Conservation (phyloP, 192 early-diverging fungal species). For the Phlyctochytrium bullatum region DNA sequence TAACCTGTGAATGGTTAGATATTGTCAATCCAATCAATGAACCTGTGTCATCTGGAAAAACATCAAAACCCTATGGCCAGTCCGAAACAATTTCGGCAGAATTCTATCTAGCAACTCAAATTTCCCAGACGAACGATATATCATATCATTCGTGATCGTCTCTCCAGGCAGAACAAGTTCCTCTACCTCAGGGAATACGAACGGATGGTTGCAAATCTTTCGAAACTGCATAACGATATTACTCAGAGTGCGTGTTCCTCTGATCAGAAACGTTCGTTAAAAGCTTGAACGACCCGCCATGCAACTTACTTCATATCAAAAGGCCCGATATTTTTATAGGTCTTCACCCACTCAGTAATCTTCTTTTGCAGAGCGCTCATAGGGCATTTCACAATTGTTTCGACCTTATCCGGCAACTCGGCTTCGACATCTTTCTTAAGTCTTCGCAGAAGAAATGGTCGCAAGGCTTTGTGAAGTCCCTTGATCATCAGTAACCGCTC, state of each 20-base stretch:
- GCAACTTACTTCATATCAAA: constrained; percentile 46
- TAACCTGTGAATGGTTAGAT: constrained; percentile 54
- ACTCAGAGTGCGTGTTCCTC: constrained; percentile 76
- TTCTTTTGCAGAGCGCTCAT: constrained; percentile 80
- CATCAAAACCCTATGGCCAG: constrained; percentile 75
- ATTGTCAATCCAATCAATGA: not conserved
- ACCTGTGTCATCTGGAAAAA: constrained; percentile 67
- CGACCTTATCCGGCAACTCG: constrained; percentile 96
- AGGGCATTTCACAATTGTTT: constrained; percentile 88
- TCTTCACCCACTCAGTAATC: constrained; percentile 73
- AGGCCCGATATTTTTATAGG: constrained; percentile 33
- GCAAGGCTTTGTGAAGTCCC: constrained; percentile 94
- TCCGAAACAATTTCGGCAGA: constrained; percentile 81
- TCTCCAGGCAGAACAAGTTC: constrained; percentile 67
- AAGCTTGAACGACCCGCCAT: not conserved
- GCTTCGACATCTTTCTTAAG: constrained; percentile 98
- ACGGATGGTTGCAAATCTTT: constrained; percentile 99
- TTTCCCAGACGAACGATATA: constrained; percentile 89
- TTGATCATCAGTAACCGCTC: constrained; percentile 94
- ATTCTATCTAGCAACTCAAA: constrained; percentile 96
- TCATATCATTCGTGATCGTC: constrained; percentile 64
- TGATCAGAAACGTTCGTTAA: constrained; percentile 18
- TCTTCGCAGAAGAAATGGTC: constrained; percentile 94
- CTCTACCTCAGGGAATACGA: constrained; percentile 93
- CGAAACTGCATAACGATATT: constrained; percentile 98